These are phyloP conservation scores for Skeletonema tropicum DNA, from an alignment of 108 stramenopile genomes.

Conservation along the genomic window DNA sequence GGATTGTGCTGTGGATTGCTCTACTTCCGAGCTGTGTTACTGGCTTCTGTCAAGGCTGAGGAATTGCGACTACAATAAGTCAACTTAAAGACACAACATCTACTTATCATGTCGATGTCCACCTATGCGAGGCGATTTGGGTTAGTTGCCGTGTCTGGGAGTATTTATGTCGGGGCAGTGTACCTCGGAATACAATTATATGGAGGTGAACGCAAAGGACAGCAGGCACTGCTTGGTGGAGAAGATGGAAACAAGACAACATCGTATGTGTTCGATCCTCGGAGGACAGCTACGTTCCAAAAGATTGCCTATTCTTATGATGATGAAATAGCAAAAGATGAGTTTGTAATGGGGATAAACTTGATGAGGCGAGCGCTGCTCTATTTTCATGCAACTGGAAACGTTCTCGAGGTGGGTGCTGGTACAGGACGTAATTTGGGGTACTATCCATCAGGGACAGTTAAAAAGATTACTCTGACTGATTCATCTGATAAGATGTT, in stretches of 20 bases:
- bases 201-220: conserved; percentile 15
- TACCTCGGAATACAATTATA: conserved; percentile 37
- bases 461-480: conserved; percentile 69
- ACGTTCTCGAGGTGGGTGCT: conserved; percentile 86
- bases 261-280: conserved; percentile 55
- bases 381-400: conserved; percentile 80
- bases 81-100: background rate
- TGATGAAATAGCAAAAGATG: conserved; percentile 71
- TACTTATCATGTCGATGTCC: conserved; percentile 41
- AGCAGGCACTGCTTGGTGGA: background rate
- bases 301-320: conserved; percentile 76
- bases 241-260: conserved; percentile 12
- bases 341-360: conserved; percentile 78
- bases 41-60: too few species aligned
- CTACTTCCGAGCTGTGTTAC: too few species aligned
- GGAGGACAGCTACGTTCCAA: conserved; percentile 66
- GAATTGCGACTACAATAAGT: too few species aligned
- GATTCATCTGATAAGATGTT: conserved; percentile 86
- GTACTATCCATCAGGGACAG: conserved; percentile 63
- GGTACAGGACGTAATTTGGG: conserved; percentile 87
- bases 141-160: conserved; percentile 34
- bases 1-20: too few species aligned
- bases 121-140: conserved; percentile 34
- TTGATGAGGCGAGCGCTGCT: conserved; percentile 72
- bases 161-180: conserved; percentile 37